Percentiles rank a stretch among this genome's conserved stretches.
phyloP scores from a whole-genome alignment of 495 filamentous ascomycete species.

The Aspergillus bridgeri region DNA sequence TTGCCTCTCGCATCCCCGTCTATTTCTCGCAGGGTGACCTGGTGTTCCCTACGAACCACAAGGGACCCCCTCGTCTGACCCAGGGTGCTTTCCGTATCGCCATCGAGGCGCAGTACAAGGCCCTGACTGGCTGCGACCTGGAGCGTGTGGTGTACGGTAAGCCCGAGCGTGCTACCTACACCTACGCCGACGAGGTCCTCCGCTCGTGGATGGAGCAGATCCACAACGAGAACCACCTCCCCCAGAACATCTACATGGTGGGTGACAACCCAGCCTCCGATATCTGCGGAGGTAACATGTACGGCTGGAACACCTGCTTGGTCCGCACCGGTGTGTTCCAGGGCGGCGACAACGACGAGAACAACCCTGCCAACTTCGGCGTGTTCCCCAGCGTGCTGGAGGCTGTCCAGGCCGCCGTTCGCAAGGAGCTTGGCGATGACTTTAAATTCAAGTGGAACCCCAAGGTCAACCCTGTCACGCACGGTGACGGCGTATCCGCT shows the following conservation, averaged over 20 bases:
- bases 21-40: slow-evolving; percentile 75
- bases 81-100: slow-evolving; percentile 75
- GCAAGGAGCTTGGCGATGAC: slow-evolving; percentile 54
- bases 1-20: slow-evolving; percentile 66
- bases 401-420: slow-evolving; percentile 51
- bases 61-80: slow-evolving; percentile 63
- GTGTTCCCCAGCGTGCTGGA: slow-evolving; percentile 55
- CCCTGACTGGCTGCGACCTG: slow-evolving; percentile 67
- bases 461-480: slow-evolving; percentile 62
- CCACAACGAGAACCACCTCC: slow-evolving; percentile 67
- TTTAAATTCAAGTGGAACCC: slow-evolving; percentile 58
- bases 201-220: slow-evolving; percentile 72
- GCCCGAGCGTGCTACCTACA: slow-evolving; percentile 76
- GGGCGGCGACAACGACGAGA: slow-evolving; percentile 53
- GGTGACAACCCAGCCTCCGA: slow-evolving; percentile 78
- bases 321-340: slow-evolving; percentile 61
- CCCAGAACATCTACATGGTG: slow-evolving; percentile 76
- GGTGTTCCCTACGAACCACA: slow-evolving; percentile 75
- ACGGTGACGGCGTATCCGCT: slow-evolving; percentile 51
- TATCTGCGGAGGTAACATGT: slow-evolving; percentile 76
- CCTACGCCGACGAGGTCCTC: slow-evolving; percentile 75
- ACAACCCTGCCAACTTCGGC: slow-evolving; percentile 57
- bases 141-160: slow-evolving; percentile 85
- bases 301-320: slow-evolving; percentile 76
- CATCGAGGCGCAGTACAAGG: slow-evolving; percentile 76